phyloP scores from a whole-genome alignment of 2,329 filamentous ascomycete species.

The Stenocarpella maydis region DNA sequence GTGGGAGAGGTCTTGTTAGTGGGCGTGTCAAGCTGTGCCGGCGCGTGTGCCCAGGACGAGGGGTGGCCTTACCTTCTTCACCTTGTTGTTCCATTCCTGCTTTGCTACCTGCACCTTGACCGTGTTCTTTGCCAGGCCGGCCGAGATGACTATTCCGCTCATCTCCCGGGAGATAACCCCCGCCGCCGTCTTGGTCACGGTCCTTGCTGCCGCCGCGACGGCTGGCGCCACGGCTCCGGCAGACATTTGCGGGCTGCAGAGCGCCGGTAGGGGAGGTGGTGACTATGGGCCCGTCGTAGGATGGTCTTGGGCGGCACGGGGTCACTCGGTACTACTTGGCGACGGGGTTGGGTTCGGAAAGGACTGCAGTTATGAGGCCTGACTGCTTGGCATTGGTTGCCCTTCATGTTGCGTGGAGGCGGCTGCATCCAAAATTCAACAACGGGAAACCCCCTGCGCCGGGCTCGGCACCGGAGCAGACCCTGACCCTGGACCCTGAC shows the following conservation, averaged over 20 bases:
- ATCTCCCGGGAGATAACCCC: constrained; percentile 7
- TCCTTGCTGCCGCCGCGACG: constrained; percentile 21
- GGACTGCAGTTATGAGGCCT: neutral
- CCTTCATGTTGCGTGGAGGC: constrained; percentile 8
- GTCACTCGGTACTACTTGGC: neutral
- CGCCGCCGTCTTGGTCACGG: constrained; percentile 7
- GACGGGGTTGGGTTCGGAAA: neutral
- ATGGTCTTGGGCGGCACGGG: neutral
- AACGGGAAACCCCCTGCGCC: constrained; percentile 10
- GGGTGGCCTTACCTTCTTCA: constrained; percentile 70
- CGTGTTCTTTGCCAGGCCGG: constrained; percentile 79
- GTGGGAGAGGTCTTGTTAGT: constrained; percentile 1
- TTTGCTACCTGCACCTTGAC: constrained; percentile 79
- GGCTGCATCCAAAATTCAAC: constrained; percentile 21
- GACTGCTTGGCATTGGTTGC: neutral
- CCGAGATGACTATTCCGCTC: constrained; percentile 76
- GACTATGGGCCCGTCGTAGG: neutral
- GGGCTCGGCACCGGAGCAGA: constrained; percentile 22
- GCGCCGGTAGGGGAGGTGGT: neutral
- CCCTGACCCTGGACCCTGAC: constrained; percentile 17
- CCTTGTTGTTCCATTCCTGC: constrained; percentile 74
- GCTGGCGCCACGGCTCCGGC: constrained; percentile 23
- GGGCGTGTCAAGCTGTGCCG: neutral
- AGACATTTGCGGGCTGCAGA: constrained; percentile 20
- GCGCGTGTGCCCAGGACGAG: neutral